Base-by-base conservation (phyloP, 768 basidiomycete species). In the Hirschioporus abietinus region DNA sequence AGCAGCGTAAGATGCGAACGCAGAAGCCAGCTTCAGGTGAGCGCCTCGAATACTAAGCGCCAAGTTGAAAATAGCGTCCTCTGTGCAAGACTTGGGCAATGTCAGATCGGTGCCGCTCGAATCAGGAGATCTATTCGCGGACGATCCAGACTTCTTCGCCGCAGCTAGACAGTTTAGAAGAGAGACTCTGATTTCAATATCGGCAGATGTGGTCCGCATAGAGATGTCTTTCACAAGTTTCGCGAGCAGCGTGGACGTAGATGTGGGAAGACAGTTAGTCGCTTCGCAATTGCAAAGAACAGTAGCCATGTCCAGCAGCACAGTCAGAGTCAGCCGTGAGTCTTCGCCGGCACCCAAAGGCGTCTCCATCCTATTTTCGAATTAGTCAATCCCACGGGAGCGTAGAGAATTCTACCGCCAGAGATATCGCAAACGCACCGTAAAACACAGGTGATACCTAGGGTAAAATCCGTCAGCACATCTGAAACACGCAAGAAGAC, bases 1-100 rank as follows among this genome's bases (percentile, higher is more conserved):
- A 4, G 78, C 64, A 60, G 86, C 72, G 68, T 82, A 84, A 27
- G 78, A 67, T 6, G 86, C 77, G 69, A 87, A 78, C 1, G 81
- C 78, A 66, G 82, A 12, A 20, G 42, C 42, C 87, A 87, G 62
- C 15, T 42, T 57, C 26, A 66, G 35, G 26, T 30, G 67, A 63
- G 58, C 68, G 65, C 24, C 67, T 61, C 36, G 73, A 68, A 69
- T 34, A 62, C 23, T 8, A 25, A 64, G 30, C 23, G 34, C 36
- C 66, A 27, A 68, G 67, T 23, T 8, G 25, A 63, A 30, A 63
- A 25, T 24, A n/a, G 10, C 23, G 52, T 20, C 12, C n/a, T 35
- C 35, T 24, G 42, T 36, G 27, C 20, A 27, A 15, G 60, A n/a
- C 23, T 20, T 63, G 67, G 52, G 68, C 65, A 17, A 36, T 23